Conservation (phyloP, 2,329 filamentous ascomycete species). For the Sordariomycetes sp. region DNA sequence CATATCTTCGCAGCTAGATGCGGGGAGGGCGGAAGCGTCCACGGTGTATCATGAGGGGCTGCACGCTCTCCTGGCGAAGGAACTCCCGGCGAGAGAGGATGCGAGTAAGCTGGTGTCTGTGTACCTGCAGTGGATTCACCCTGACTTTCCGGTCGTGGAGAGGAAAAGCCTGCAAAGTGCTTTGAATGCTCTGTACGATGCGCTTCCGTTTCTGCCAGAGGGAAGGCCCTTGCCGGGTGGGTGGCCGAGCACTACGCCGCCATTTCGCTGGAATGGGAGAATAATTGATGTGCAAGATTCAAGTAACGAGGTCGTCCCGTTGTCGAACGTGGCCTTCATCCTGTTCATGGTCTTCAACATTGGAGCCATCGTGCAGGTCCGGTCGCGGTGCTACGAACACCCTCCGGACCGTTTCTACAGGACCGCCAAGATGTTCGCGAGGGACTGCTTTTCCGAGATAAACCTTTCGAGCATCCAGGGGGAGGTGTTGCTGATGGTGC, state of each 20-base stretch:
- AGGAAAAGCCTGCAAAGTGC: conserved; percentile 10
- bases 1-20: too few relatives aligned
- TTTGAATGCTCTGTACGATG: conserved; percentile 12
- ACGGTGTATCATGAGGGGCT: too few relatives aligned
- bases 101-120: conserved; percentile 10
- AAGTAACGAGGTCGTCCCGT: conserved; percentile 4
- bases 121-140: conserved; percentile 12
- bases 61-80: too few relatives aligned
- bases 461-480: conserved; percentile 21
- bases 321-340: conserved; percentile 18
- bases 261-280: conserved; percentile 13
- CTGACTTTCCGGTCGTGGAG: conserved; percentile 12
- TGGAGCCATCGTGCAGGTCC: conserved; percentile 20
- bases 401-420: conserved; percentile 22
- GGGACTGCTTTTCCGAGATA: conserved; percentile 20
- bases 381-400: conserved; percentile 21
- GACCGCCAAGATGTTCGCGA: conserved; percentile 17
- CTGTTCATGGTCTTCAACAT: conserved; percentile 25
- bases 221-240: conserved; percentile 7
- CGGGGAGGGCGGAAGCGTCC: too few relatives aligned
- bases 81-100: conserved; percentile 11
- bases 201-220: too few relatives aligned
- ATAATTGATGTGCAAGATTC: conserved; percentile 3
- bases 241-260: conserved; percentile 9
- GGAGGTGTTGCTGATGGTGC: conserved; percentile 17